These are phyloP conservation scores for Aaosphaeria arxii DNA, from an alignment of 2,329 filamentous ascomycete genomes.

Conservation along the genomic window DNA sequence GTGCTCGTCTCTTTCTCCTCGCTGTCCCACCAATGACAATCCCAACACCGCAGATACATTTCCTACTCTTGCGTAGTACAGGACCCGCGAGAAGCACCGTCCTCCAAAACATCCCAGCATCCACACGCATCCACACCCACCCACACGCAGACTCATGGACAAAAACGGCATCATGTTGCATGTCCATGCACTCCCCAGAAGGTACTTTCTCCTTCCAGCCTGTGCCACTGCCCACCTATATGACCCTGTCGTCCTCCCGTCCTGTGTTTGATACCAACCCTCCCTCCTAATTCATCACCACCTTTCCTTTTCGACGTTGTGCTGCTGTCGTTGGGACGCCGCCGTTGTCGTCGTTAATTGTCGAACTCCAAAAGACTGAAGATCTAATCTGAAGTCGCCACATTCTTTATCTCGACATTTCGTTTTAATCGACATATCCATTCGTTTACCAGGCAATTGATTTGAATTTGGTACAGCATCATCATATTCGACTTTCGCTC, in stretches of 20 bases:
- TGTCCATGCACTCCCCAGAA: not conserved
- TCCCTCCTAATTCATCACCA: conserved; percentile 27
- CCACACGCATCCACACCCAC: too few species aligned
- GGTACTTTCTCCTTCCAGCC: not conserved
- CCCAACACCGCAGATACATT: too few species aligned
- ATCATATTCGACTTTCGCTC: conserved; percentile 8
- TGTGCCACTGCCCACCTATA: conserved; percentile 15
- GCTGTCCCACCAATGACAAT: too few species aligned
- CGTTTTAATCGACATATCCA: conserved; percentile 2
- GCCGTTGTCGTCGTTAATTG: conserved; percentile 12
- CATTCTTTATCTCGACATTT: conserved; percentile 25
- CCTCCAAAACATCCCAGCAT: too few species aligned
- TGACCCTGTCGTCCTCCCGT: conserved; percentile 23
- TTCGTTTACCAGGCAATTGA: not conserved
- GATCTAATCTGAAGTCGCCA: conserved; percentile 29
- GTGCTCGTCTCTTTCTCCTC: too few species aligned
- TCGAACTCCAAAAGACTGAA: conserved; percentile 21
- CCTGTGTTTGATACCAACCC: conserved; percentile 18
- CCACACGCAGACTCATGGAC: too few species aligned
- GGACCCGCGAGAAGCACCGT: too few species aligned
- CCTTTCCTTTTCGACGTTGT: conserved; percentile 19
- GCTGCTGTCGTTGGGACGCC: conserved; percentile 11
- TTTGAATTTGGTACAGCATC: not conserved
- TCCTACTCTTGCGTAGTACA: too few species aligned
- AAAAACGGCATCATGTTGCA: not conserved